These are phyloP conservation scores for Phytopythium aichiense DNA, from an alignment of 352 stramenopile species.

Conservation along the genomic window DNA sequence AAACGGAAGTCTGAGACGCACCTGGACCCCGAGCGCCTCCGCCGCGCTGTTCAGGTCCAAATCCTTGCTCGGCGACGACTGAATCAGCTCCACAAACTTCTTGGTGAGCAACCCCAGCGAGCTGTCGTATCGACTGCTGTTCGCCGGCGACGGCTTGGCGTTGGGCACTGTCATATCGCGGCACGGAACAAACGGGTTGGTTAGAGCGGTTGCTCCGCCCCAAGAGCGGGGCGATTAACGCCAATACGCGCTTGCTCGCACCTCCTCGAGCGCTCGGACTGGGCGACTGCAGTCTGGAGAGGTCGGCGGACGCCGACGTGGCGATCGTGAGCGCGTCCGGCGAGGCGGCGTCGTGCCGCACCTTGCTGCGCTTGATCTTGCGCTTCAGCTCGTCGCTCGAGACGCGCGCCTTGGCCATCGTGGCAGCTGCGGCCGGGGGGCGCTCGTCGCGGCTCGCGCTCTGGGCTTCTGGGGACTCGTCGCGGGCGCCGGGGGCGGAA, in stretches of 20 bases:
- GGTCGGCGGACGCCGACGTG: conserved; percentile 13
- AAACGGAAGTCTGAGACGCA: conserved; percentile 9
- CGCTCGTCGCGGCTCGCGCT: neutral
- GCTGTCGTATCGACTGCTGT: conserved; percentile 90
- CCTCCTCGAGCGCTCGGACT: conserved; percentile 38
- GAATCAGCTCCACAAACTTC: conserved; percentile 96
- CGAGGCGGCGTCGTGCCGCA: conserved; percentile 25
- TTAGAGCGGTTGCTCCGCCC: neutral
- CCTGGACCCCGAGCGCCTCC: conserved; percentile 71
- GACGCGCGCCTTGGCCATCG: conserved; percentile 59
- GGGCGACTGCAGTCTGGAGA: conserved; percentile 42
- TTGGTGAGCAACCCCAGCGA: conserved; percentile 95
- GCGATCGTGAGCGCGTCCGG: conserved; percentile 14
- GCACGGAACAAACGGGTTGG: neutral
- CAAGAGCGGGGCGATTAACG: neutral
- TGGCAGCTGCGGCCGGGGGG: neutral
- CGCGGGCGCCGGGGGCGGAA: neutral
- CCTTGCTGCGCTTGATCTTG: conserved; percentile 60
- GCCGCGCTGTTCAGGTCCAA: conserved; percentile 95
- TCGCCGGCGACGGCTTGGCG: conserved; percentile 67
- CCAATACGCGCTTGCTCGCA: neutral
- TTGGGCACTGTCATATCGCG: neutral
- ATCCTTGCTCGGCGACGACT: conserved; percentile 81
- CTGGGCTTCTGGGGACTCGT: conserved; percentile 5
- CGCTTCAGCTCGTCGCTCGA: conserved; percentile 65